Conservation (phyloP, 1,139 yeast species). For the Tardiomyces digboiensis region DNA sequence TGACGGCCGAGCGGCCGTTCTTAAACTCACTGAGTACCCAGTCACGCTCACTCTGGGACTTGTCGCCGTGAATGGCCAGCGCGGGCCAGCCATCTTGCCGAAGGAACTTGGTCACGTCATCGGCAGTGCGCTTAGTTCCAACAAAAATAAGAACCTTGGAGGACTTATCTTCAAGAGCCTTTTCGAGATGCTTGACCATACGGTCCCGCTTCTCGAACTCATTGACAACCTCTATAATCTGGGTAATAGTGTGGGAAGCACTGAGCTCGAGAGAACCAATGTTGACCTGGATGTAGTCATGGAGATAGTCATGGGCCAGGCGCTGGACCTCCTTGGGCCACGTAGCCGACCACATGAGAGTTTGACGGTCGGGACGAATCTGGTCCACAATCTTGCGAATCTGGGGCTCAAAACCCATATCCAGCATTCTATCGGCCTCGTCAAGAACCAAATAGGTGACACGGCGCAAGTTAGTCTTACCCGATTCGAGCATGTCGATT, state of each 20-base stretch:
- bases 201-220: slow-evolving; percentile 95
- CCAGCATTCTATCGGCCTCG: slow-evolving; percentile 80
- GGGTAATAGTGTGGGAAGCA: slow-evolving; percentile 95
- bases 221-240: slow-evolving; percentile 81
- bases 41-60: slow-evolving; percentile 96
- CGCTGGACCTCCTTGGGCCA: slow-evolving; percentile 99
- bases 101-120: slow-evolving; percentile 82
- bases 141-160: slow-evolving; percentile 83
- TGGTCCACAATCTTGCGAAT: slow-evolving; percentile 92
- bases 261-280: slow-evolving; percentile 93
- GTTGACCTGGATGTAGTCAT: slow-evolving; percentile 93
- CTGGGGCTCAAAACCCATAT: slow-evolving; percentile 97
- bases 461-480: slow-evolving; percentile 91
- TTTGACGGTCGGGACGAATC: slow-evolving; percentile 96
- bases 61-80: slow-evolving; percentile 98
- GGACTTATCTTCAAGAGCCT: slow-evolving; percentile 68
- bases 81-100: slow-evolving; percentile 99
- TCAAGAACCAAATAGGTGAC: slow-evolving; percentile 95
- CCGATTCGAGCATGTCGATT: slow-evolving; percentile 93
- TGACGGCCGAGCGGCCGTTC: slow-evolving; percentile 85
- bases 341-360: slow-evolving; percentile 99
- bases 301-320: slow-evolving; percentile 82
- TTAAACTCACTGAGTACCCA: slow-evolving; percentile 95
- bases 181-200: slow-evolving; percentile 73
- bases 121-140: slow-evolving; percentile 96